phyloP scores from a whole-genome alignment of 116 monocot species.

The Posidonia oceanica region DNA sequence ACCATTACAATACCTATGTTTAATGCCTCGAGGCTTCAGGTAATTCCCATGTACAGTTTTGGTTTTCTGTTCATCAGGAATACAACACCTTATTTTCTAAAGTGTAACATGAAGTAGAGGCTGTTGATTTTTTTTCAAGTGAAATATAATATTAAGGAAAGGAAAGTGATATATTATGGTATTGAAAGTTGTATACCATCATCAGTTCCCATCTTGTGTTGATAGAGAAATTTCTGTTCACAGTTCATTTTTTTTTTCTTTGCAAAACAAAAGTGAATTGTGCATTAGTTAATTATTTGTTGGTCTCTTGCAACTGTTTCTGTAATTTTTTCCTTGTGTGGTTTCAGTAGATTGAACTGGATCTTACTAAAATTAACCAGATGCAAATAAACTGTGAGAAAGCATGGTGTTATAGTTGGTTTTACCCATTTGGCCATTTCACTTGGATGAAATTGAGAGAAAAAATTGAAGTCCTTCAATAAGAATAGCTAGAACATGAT shows the following conservation, averaged over 20 bases:
- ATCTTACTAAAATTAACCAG: not conserved
- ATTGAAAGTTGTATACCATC: not conserved
- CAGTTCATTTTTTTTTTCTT: no score
- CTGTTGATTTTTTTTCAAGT: not conserved
- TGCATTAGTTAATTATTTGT: no score
- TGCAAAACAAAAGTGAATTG: no score
- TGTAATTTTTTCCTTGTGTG: not conserved
- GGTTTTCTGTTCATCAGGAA: not conserved
- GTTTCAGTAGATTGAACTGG: not conserved
- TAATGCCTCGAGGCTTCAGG: slow-evolving; percentile 90
- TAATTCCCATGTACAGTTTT: slow-evolving; percentile 1
- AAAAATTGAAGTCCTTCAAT: not conserved
- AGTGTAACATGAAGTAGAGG: not conserved
- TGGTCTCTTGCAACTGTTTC: not conserved
- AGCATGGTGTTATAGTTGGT: not conserved
- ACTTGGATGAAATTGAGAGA: slow-evolving; percentile 1
- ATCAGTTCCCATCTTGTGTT: no score
- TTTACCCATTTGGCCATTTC: no score
- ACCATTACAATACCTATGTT: slow-evolving; percentile 98
- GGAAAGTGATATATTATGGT: not conserved
- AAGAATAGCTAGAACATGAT: not conserved
- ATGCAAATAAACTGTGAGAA: not conserved
- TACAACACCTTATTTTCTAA: not conserved
- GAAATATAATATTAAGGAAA: not conserved
- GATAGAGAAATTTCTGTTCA: no score